These are phyloP conservation scores for Hypholoma fasciculare DNA, from an alignment of 768 basidiomycete species.

Conservation along the genomic window DNA sequence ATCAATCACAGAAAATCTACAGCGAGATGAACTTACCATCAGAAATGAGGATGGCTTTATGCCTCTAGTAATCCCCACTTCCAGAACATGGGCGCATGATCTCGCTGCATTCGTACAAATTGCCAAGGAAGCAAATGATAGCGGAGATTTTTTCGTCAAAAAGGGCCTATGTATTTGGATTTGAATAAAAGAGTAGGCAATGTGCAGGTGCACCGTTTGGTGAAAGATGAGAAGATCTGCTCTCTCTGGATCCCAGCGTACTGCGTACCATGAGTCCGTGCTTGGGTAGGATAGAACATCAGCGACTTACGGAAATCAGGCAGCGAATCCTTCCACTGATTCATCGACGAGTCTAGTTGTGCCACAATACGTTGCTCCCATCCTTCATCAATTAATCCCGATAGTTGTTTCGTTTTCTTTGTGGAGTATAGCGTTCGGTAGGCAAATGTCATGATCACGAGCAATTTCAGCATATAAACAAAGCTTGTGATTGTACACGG, in stretches of 20 bases:
- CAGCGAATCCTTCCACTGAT: constrained; percentile 60
- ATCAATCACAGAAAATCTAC: too few species aligned
- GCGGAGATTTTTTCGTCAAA: constrained; percentile 39
- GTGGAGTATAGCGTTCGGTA: constrained; percentile 56
- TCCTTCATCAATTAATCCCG: constrained; percentile 49
- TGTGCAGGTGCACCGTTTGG: constrained; percentile 51
- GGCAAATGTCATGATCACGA: constrained; percentile 62
- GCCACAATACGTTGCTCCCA: constrained; percentile 58
- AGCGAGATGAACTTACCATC: not conserved
- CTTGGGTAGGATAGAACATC: not conserved
- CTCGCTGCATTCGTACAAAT: constrained; percentile 75
- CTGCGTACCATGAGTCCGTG: constrained; percentile 2
- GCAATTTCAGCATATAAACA: constrained; percentile 51
- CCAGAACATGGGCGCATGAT: constrained; percentile 69
- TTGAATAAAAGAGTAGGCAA: constrained; percentile 47
- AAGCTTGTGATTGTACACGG: constrained; percentile 57
- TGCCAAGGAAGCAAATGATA: constrained; percentile 58
- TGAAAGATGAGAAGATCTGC: constrained; percentile 36
- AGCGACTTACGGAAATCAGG: constrained; percentile 51
- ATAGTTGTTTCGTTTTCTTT: constrained; percentile 39
- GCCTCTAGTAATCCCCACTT: constrained; percentile 41
- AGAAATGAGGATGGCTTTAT: not conserved
- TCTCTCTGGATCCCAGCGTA: constrained; percentile 19
- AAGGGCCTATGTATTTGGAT: constrained; percentile 75
- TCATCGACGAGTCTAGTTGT: constrained; percentile 60